A percentile compares a stretch with the other conserved stretches of the same genome.
These are phyloP conservation scores for Lactifluus hygrophoroides DNA, from an alignment of 768 basidiomycete genomes.

Conservation along the genomic window DNA sequence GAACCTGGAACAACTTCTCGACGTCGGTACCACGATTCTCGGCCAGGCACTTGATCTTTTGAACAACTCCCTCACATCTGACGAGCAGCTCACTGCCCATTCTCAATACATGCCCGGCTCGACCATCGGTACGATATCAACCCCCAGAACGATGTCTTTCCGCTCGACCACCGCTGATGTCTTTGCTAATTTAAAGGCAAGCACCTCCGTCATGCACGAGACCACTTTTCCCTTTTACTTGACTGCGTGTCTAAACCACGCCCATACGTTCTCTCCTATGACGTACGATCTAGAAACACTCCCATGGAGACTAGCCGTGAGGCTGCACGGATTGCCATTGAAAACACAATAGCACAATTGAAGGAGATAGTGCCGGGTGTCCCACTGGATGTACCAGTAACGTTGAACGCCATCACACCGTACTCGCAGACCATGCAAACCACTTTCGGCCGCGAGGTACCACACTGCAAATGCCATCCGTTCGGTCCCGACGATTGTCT, in stretches of 20 bases:
- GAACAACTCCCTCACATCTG: conserved; percentile 52
- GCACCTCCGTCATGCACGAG: conserved; percentile 77
- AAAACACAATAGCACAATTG: conserved; percentile 47
- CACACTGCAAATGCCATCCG: neutral
- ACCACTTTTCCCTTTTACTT: conserved; percentile 67
- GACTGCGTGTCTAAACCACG: conserved; percentile 41
- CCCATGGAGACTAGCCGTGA: conserved; percentile 69
- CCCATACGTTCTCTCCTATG: conserved; percentile 61
- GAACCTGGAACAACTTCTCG: conserved; percentile 45
- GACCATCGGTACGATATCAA: conserved; percentile 55
- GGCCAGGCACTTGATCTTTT: conserved; percentile 67
- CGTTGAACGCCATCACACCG: conserved; percentile 74
- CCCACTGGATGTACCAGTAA: conserved; percentile 50
- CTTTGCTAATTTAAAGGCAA: conserved; percentile 56
- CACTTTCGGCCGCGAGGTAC: conserved; percentile 77
- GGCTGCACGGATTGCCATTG: conserved; percentile 50
- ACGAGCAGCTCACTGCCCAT: conserved; percentile 58
- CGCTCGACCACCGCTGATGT: neutral
- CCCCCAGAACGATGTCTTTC: neutral
- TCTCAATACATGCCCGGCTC: conserved; percentile 81
- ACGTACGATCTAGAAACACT: conserved; percentile 65
- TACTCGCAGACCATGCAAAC: conserved; percentile 65
- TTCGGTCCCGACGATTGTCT: neutral
- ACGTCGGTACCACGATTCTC: conserved; percentile 59
- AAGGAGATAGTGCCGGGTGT: conserved; percentile 42